Evolutionary conservation across 192 early-diverging fungal species (phyloP).

Genomic region (Powellomyces hirtus): DNA sequence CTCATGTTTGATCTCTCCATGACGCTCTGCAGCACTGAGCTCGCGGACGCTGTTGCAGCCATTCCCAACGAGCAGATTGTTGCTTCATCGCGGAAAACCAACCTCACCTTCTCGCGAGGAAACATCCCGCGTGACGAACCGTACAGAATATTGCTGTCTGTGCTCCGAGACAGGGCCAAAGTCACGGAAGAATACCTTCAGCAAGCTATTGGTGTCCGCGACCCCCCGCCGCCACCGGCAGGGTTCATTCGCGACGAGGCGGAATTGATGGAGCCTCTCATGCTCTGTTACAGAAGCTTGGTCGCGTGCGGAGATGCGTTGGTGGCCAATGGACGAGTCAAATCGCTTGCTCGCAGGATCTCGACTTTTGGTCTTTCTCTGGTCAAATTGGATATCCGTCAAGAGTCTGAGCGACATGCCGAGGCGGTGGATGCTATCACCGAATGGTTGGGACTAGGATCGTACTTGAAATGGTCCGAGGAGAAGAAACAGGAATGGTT

Average conservation of each 20-base stretch:
- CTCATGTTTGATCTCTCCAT: conserved; percentile 36
- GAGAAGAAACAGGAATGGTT: conserved; percentile 32
- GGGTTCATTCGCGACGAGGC: conserved; percentile 18
- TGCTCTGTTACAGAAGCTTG: conserved; percentile 25
- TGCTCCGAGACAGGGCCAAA: conserved; percentile 28
- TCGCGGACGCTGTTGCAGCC: background rate
- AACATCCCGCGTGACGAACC: conserved; percentile 34
- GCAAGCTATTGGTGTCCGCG: conserved; percentile 17
- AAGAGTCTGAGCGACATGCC: conserved; percentile 33
- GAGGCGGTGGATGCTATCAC: conserved; percentile 35
- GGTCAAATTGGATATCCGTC: conserved; percentile 37
- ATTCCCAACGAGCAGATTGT: conserved; percentile 18
- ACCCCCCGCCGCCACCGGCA: conserved; percentile 29
- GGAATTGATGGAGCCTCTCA: conserved; percentile 30
- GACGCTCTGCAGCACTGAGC: conserved; percentile 12
- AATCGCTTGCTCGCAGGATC: conserved; percentile 16
- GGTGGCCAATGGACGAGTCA: conserved; percentile 31
- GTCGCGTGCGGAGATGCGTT: conserved; percentile 18
- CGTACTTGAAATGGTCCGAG: conserved; percentile 28
- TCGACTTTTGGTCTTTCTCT: conserved; percentile 34
- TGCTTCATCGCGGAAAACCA: conserved; percentile 22
- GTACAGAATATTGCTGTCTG: conserved; percentile 26
- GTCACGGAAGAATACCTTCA: conserved; percentile 33
- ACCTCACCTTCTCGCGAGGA: conserved; percentile 28
- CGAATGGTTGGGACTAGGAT: conserved; percentile 23